These are phyloP conservation scores for Prunus mume DNA, from an alignment of 306 rosid species.

Conservation along the genomic window DNA sequence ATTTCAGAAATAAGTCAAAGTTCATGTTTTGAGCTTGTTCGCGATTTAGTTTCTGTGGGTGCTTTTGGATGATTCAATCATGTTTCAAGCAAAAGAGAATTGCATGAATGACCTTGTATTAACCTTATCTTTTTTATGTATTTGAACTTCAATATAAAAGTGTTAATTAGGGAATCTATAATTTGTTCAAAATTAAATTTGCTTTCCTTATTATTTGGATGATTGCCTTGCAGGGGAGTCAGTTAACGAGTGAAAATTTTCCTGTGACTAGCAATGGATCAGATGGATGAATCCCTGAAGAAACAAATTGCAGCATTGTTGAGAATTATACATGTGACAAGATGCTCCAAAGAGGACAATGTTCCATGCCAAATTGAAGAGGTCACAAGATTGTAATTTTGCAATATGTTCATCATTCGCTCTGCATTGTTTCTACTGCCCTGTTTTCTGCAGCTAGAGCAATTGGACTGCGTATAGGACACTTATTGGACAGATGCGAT, in stretches of 20 bases:
- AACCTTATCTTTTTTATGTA: background rate
- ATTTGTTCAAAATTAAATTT: no score
- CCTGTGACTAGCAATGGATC: slow-evolving; percentile 25
- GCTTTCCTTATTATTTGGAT: background rate
- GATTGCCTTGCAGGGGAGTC: background rate
- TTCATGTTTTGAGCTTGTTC: background rate
- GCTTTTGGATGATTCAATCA: background rate
- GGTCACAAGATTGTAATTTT: slow-evolving; percentile 28
- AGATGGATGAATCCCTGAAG: slow-evolving; percentile 36
- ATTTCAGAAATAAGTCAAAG: background rate
- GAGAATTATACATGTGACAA: slow-evolving; percentile 26
- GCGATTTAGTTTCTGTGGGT: background rate
- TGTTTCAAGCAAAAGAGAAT: background rate
- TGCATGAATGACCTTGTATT: no score
- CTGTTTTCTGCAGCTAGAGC: background rate
- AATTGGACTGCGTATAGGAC: no score
- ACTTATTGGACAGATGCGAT: no score
- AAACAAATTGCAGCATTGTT: slow-evolving; percentile 28
- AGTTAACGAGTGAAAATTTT: slow-evolving; percentile 16
- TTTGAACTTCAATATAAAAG: background rate
- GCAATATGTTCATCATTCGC: background rate
- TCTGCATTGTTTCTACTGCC: background rate
- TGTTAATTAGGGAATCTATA: background rate
- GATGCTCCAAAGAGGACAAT: slow-evolving; percentile 37
- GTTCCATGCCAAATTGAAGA: slow-evolving; percentile 66